These are phyloP conservation scores for Xylaria sp. DNA, from an alignment of 2,329 filamentous ascomycete genomes.

Conservation along the genomic window DNA sequence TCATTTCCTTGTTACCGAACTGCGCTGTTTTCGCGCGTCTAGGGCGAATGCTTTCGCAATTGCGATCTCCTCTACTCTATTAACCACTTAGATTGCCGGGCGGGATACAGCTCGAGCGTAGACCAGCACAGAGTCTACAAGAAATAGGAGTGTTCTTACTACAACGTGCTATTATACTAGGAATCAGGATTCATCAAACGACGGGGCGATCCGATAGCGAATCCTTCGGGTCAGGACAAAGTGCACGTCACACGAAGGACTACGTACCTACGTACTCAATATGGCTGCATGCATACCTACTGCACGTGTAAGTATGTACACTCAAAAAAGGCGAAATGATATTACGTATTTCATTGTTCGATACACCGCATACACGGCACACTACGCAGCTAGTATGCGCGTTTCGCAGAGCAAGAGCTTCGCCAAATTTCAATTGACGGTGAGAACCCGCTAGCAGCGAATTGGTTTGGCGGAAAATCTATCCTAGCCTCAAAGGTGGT, in stretches of 20 bases:
- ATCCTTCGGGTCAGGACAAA: conserved; percentile 4
- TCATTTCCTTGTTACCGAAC: not conserved
- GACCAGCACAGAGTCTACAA: too few relatives aligned
- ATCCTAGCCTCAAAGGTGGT: not conserved
- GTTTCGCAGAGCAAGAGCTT: not conserved
- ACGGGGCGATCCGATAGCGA: conserved; percentile 10
- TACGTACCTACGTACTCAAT: not conserved
- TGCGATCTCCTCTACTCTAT: not conserved
- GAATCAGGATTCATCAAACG: not conserved
- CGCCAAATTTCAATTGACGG: not conserved
- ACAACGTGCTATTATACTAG: not conserved
- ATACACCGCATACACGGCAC: not conserved
- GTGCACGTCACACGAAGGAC: conserved; percentile 13
- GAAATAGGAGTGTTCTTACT: not conserved
- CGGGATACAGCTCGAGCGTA: too few relatives aligned
- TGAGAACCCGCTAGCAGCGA: not conserved
- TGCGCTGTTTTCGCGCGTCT: too few relatives aligned
- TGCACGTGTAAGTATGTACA: too few relatives aligned
- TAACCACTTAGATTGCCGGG: too few relatives aligned
- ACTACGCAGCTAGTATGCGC: not conserved
- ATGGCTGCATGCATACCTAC: conserved; percentile 11
- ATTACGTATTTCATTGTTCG: not conserved
- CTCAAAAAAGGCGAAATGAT: not conserved
- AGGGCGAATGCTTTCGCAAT: not conserved
- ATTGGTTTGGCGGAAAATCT: not conserved